phyloP scores from a whole-genome alignment of 2,329 filamentous ascomycete genomes.

The Talaromyces pinophilus region DNA sequence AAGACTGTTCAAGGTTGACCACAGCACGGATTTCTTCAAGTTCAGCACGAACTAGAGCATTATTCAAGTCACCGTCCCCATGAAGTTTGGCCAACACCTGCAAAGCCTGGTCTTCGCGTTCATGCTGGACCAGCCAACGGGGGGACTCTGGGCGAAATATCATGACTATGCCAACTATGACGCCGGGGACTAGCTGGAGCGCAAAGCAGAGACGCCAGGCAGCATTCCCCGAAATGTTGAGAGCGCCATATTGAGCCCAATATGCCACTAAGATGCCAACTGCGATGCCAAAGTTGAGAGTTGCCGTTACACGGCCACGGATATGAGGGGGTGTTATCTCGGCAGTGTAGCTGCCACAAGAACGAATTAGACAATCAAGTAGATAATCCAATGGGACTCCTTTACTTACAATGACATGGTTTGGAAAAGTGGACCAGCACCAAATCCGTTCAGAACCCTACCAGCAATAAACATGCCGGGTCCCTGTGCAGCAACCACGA shows the following conservation, averaged over 20 bases:
- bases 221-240: neutral
- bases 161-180: conserved; percentile 3
- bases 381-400: neutral
- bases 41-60: neutral
- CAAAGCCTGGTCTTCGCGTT: neutral
- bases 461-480: conserved; percentile 11
- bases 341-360: neutral
- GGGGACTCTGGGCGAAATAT: conserved; percentile 7
- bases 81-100: conserved; percentile 1
- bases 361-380: neutral
- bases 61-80: neutral
- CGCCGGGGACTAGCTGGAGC: neutral
- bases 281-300: conserved; percentile 4
- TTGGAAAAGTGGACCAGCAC: conserved; percentile 5
- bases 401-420: conserved; percentile 14
- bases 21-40: conserved; percentile 1
- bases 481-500: conserved; percentile 8
- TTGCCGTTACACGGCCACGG: conserved; percentile 1
- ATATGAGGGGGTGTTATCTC: conserved; percentile 12
- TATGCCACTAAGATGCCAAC: conserved; percentile 2
- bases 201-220: conserved; percentile 8
- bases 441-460: conserved; percentile 9
- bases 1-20: neutral
- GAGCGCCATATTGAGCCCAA: conserved; percentile 11
- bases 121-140: conserved; percentile 10